Evolutionary conservation across 139 green algal genomes (phyloP), one percentile per base, ranked within the genome.

Genomic region (Monoraphidium neglectum): DNA sequence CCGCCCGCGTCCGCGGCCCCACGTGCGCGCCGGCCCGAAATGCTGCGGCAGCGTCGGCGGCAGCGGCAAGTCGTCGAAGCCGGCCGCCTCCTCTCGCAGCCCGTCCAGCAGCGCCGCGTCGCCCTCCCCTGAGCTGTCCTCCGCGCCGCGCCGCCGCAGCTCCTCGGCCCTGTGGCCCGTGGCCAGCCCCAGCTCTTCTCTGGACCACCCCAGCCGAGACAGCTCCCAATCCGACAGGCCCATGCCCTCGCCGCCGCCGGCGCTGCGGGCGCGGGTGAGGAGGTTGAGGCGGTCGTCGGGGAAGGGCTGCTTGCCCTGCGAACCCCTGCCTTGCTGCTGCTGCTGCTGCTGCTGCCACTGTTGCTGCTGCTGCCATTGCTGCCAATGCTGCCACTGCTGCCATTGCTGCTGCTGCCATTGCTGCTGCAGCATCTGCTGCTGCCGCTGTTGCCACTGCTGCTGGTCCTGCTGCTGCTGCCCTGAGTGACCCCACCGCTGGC

Each of bases 391-490:
- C 24, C 8, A 8, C 54, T 71, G 38, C 64, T 57, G 24, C 38
- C 37, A 26, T 40, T 72, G 28, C 4, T 21, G 64, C 43, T 40
- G 16, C 43, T 60, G 4, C 10, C 40, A 43, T 33, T 2, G 6
- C 40, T 51, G 32, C 33, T 51, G 33, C 4, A 4, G 37, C 65
- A 38, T 37, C 24, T 36, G 65, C 43, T 43, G n/a, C 47, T 68
- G 28, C 6, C 56, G 32, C 3, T 53, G 15, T 12, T 76, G 69
- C 69, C 54, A 53, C 69, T 76, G 54, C 32, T 40, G 26, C 28
- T 77, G 57, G 26, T 63, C 56, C 72, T 62, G 72, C 72, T 63
- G 72, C 72, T 30, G 60, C 59, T 5, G 43, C 47, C 37, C 18
- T 37, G 37, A 38, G 36, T 24, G 40, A 5, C 26, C 15, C 40